A percentile compares a stretch with the other conserved stretches of the same genome.
These are phyloP conservation scores for Lichtheimia hyalospora DNA, from an alignment of 371 early-diverging fungal species.

Conservation along the genomic window DNA sequence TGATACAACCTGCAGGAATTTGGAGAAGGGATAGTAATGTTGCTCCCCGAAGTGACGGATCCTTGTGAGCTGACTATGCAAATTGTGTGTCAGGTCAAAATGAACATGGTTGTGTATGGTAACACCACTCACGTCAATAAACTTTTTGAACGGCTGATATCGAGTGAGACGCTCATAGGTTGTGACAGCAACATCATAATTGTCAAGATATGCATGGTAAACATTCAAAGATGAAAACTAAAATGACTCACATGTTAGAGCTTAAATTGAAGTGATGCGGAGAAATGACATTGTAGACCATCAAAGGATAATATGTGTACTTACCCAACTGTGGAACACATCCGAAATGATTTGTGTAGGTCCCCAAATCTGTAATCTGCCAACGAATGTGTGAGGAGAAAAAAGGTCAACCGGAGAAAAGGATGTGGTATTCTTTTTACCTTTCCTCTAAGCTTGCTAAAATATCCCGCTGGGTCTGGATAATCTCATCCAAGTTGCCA, in stretches of 20 bases:
- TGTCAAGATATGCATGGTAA: constrained; percentile 35
- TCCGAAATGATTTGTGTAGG: constrained; percentile 26
- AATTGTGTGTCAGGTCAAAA: background rate
- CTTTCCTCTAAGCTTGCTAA: constrained; percentile 28
- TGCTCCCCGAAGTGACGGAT: constrained; percentile 21
- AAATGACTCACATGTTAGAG: background rate
- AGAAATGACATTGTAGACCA: too few species aligned
- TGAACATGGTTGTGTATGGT: background rate
- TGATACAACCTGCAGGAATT: constrained; percentile 36
- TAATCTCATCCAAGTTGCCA: constrained; percentile 35
- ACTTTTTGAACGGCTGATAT: constrained; percentile 48
- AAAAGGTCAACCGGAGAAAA: constrained; percentile 1
- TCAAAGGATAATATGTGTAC: background rate
- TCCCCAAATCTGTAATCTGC: constrained; percentile 21
- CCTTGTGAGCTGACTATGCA: constrained; percentile 19
- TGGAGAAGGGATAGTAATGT: constrained; percentile 38
- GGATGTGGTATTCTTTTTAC: constrained; percentile 16
- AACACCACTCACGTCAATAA: constrained; percentile 34
- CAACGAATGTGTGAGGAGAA: background rate
- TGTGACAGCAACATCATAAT: constrained; percentile 40
- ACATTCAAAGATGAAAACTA: constrained; percentile 36
- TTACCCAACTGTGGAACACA: constrained; percentile 22
- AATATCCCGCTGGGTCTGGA: constrained; percentile 22
- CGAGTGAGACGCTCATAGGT: constrained; percentile 41
- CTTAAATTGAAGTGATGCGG: too few species aligned